Evolutionary conservation across 78 protist genomes (phyloP).

Genomic region (Speleostelium caveatum): DNA sequence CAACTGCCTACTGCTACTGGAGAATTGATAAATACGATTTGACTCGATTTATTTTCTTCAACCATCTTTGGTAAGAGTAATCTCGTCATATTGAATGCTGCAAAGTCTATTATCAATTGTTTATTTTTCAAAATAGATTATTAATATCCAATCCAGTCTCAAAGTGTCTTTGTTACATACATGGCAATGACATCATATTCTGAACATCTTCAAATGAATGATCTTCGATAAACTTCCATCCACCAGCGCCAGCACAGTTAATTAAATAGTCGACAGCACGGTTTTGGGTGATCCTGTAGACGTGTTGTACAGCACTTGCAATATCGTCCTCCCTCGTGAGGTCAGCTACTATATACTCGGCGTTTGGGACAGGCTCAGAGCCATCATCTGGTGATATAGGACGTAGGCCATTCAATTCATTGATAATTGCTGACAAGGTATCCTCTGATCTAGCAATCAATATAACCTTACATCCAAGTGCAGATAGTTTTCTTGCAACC

Average conservation of each 20-base stretch:
- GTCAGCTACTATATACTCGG: not conserved
- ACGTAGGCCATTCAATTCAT: not conserved
- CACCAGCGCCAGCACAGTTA: slow-evolving; percentile 43
- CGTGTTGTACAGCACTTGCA: not conserved
- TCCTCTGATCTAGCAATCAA: slow-evolving; percentile 18
- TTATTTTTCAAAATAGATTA: too few species aligned
- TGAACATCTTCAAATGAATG: slow-evolving; percentile 13
- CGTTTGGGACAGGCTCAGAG: too few species aligned
- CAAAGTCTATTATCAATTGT: slow-evolving; percentile 19
- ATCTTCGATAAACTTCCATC: slow-evolving; percentile 40
- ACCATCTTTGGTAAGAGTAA: slow-evolving; percentile 24
- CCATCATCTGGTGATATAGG: too few species aligned
- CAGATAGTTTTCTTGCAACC: slow-evolving; percentile 9
- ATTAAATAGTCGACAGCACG: slow-evolving; percentile 4
- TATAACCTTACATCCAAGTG: not conserved
- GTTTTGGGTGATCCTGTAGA: not conserved
- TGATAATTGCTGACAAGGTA: not conserved
- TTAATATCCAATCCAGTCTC: too few species aligned
- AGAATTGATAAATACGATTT: slow-evolving; percentile 19
- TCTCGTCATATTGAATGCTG: slow-evolving; percentile 38
- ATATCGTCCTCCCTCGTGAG: slow-evolving; percentile 1
- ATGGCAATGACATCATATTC: slow-evolving; percentile 38
- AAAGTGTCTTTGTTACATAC: not conserved
- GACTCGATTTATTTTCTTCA: not conserved
- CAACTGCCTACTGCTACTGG: slow-evolving; percentile 14